Evolutionary conservation across 164 flowering plant genomes (phyloP), one percentile per base, ranked within the genome.

Genomic region (Taxillus chinensis): DNA sequence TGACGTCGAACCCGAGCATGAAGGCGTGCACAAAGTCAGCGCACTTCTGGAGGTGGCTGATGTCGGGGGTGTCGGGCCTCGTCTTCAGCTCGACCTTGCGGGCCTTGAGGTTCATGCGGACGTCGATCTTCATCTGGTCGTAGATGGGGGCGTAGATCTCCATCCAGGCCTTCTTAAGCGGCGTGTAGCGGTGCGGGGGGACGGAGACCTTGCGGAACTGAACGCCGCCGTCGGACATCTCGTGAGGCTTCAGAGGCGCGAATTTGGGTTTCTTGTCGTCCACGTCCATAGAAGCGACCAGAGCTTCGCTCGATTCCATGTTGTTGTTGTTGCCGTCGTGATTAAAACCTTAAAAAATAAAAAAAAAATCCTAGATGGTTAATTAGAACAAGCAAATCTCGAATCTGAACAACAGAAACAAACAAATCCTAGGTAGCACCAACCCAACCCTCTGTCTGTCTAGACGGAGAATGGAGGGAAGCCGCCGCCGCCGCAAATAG

Each of bases 1-100:
- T 10, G 11, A 79, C 68, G 52, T 80, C 84, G 64, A 83, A 83
- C 4, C 86, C 86, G 0, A 78, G 65, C 80, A 75, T 80, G 71
- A 82, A 80, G 7, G 84, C 86, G 57, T 73, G 81, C 11, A 83
- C 76, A 64, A 80, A 83, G 59, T 83, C 87, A 2, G 84, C 83
- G 62, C 81, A 78, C 65, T 75, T 83, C 45, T 83, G 83, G 8
- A 83, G 76, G 68, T 80, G 73, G 49, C 81, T 74, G 10, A 75
- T 57, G 41, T 80, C 87, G 5, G 87, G 87, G 4, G 84, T 83
- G 71, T 83, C 83, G 8, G 57, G 14, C 8, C 77, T 62, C 41
- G 84, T 83, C 61, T 80, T 83, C 50, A 80, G 60, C 59, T 78
- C 87, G 41, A 83, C 83, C 53, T 69, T 73, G 3, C 84, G 77